Conservation (phyloP, 2,329 filamentous ascomycete genomes). For the Claviceps humidiphila region DNA sequence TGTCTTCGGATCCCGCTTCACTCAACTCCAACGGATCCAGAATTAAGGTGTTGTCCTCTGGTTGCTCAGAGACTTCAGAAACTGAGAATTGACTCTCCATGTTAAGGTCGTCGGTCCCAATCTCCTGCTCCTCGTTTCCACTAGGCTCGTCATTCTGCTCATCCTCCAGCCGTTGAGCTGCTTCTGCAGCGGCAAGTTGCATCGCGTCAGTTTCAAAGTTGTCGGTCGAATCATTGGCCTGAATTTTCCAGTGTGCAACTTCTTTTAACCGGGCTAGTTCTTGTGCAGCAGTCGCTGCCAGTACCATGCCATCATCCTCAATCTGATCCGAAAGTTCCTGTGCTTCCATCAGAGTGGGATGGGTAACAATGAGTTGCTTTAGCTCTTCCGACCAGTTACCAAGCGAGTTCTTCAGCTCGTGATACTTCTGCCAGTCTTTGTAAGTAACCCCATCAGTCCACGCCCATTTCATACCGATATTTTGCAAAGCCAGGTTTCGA, state of each 20-base stretch:
- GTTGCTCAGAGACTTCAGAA: neutral
- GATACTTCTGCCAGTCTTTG: slow-evolving; percentile 94
- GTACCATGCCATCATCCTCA: slow-evolving; percentile 66
- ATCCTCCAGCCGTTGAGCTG: slow-evolving; percentile 18
- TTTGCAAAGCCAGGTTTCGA: slow-evolving; percentile 71
- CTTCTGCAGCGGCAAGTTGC: slow-evolving; percentile 43
- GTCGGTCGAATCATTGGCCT: slow-evolving; percentile 57
- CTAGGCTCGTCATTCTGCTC: slow-evolving; percentile 6
- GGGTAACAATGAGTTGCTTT: slow-evolving; percentile 58
- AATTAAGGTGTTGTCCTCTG: neutral
- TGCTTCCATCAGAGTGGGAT: slow-evolving; percentile 57
- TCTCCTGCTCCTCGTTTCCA: slow-evolving; percentile 1
- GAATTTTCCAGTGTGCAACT: slow-evolving; percentile 72
- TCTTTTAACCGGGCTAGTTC: slow-evolving; percentile 73
- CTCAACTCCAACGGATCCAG: neutral
- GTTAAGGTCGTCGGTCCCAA: slow-evolving; percentile 3
- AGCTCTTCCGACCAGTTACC: slow-evolving; percentile 77
- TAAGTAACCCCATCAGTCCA: slow-evolving; percentile 94
- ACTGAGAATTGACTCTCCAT: neutral
- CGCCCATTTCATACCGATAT: slow-evolving; percentile 89
- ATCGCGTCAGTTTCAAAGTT: slow-evolving; percentile 63
- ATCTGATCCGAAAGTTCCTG: slow-evolving; percentile 55
- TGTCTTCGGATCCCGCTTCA: neutral
- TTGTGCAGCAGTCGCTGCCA: slow-evolving; percentile 65
- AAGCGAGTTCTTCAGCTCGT: slow-evolving; percentile 71